Percentiles rank a stretch among this genome's conserved stretches.
Conservation (phyloP, 495 filamentous ascomycete species). For the Aspergillus kassunensis region DNA sequence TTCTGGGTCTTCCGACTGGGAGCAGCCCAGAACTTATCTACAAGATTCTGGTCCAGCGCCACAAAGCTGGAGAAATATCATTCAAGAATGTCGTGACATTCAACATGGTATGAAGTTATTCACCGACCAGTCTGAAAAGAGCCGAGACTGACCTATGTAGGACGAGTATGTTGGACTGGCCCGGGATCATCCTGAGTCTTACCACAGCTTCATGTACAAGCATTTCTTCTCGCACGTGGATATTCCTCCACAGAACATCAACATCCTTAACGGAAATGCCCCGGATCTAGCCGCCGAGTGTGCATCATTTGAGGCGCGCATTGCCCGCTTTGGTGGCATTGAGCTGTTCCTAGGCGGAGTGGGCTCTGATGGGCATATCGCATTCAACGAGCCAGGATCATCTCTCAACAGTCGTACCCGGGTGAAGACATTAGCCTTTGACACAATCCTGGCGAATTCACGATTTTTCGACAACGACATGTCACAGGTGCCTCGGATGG, state of each 20-base stretch:
- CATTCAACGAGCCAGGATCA: constrained; percentile 86
- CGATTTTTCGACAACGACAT: constrained; percentile 77
- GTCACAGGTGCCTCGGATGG: constrained; percentile 72
- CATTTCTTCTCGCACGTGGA: constrained; percentile 88
- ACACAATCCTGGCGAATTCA: constrained; percentile 81
- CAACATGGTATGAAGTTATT: constrained; percentile 67
- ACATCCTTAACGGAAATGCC: constrained; percentile 83
- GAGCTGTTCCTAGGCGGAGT: constrained; percentile 84
- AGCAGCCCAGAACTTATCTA: constrained; percentile 77
- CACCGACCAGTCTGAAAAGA: not conserved
- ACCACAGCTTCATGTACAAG: constrained; percentile 89
- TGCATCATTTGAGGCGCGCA: constrained; percentile 72
- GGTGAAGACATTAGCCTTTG: constrained; percentile 82
- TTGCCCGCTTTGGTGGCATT: constrained; percentile 70
- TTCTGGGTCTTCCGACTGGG: constrained; percentile 80
- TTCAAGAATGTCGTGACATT: constrained; percentile 87
- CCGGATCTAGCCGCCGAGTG: constrained; percentile 73
- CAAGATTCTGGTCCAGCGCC: constrained; percentile 66
- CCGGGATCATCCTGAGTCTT: constrained; percentile 75
- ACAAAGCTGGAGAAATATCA: constrained; percentile 75
- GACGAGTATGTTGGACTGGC: constrained; percentile 85
- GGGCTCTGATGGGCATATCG: constrained; percentile 82
- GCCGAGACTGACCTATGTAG: constrained; percentile 34
- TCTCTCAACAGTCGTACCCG: constrained; percentile 73
- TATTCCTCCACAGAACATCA: constrained; percentile 71